phyloP scores from a whole-genome alignment of 805 yeast species.

The Clavispora vitiphila region DNA sequence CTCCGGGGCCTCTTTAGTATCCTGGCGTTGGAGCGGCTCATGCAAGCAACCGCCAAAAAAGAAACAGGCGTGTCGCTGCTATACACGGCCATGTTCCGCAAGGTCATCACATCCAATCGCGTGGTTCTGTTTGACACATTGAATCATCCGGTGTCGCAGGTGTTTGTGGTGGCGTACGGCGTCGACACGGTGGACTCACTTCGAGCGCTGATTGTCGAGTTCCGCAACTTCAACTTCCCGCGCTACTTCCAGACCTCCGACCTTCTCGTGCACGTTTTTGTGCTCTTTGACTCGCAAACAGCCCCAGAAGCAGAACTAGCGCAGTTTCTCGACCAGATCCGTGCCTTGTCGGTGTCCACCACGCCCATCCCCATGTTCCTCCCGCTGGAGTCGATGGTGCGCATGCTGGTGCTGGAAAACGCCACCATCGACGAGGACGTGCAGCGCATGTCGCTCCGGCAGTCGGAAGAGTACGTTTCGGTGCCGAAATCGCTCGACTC shows the following conservation, averaged over 20 bases:
- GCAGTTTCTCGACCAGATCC: conserved; percentile 24
- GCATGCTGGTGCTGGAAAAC: conserved; percentile 22
- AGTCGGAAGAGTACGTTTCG: conserved; percentile 11
- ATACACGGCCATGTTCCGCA: conserved; percentile 54
- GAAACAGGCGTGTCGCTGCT: conserved; percentile 20
- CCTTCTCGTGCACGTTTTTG: conserved; percentile 41
- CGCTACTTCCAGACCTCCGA: conserved; percentile 64
- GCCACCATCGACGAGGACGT: conserved; percentile 49
- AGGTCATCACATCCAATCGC: conserved; percentile 52
- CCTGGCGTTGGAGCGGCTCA: conserved; percentile 29
- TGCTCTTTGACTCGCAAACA: conserved; percentile 24
- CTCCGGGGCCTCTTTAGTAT: conserved; percentile 31
- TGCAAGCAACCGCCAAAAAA: conserved; percentile 10
- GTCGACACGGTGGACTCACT: conserved; percentile 52
- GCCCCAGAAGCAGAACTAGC: conserved; percentile 28
- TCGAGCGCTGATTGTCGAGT: conserved; percentile 47
- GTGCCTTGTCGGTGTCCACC: conserved; percentile 23
- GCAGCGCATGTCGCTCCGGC: conserved; percentile 28
- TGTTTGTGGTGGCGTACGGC: conserved; percentile 57
- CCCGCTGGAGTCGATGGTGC: background rate
- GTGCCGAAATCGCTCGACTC: conserved; percentile 37
- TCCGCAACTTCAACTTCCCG: conserved; percentile 50
- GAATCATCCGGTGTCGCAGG: conserved; percentile 77
- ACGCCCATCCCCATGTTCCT: conserved; percentile 16
- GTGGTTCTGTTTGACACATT: conserved; percentile 79